These are phyloP conservation scores for Emericellopsis terricola DNA, from an alignment of 495 filamentous ascomycete species.

Conservation along the genomic window DNA sequence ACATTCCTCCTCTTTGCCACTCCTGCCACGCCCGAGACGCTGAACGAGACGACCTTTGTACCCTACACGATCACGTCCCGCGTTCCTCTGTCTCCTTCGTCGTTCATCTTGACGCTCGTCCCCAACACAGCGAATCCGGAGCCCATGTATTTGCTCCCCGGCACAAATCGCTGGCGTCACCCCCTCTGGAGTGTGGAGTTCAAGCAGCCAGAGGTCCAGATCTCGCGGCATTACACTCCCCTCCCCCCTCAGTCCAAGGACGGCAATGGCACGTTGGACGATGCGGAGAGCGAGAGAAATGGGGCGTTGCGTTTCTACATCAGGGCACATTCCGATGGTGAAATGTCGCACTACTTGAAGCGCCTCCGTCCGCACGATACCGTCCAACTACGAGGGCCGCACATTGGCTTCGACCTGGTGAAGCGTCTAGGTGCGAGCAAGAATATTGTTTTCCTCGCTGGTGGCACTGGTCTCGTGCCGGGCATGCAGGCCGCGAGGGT, in stretches of 20 bases:
- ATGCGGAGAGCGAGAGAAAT: constrained; percentile 29
- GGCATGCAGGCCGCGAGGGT: constrained; percentile 62
- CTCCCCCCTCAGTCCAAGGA: constrained; percentile 34
- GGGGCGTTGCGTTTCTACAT: constrained; percentile 28
- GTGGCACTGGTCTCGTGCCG: constrained; percentile 85
- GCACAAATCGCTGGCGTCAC: constrained; percentile 13
- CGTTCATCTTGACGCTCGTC: constrained; percentile 54
- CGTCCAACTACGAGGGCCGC: constrained; percentile 64
- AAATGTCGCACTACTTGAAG: constrained; percentile 50
- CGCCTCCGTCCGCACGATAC: constrained; percentile 35
- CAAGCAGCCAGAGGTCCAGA: constrained; percentile 84
- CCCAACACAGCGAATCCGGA: constrained; percentile 9
- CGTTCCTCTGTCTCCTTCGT: constrained; percentile 54
- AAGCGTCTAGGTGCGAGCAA: constrained; percentile 17
- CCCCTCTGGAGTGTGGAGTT: constrained; percentile 78
- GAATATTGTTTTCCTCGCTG: constrained; percentile 65
- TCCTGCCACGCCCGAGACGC: constrained; percentile 3
- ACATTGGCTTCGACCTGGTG: constrained; percentile 46
- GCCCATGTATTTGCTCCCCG: constrained; percentile 1
- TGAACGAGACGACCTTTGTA: constrained; percentile 35
- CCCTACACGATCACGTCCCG: constrained; percentile 44
- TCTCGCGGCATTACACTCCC: constrained; percentile 77
- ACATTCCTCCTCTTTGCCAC: too few relatives aligned
- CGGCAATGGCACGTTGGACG: not conserved
- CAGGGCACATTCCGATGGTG: constrained; percentile 24